Base-by-base conservation (phyloP, 208 protist species). In the Tritrichomonas foetus region DNA sequence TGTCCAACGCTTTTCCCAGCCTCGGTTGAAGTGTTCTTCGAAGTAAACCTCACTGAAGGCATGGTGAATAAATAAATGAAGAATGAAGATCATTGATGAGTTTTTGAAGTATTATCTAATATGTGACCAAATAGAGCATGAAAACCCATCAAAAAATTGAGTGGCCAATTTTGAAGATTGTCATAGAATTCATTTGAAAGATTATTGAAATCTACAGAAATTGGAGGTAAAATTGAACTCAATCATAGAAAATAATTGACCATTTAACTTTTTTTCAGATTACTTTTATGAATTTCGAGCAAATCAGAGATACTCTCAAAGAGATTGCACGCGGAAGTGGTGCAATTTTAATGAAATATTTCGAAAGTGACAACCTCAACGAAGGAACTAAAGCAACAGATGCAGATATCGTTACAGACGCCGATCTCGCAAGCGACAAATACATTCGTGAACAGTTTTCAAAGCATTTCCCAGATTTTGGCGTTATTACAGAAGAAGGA, bases 401-500 rank as follows among this genome's bases (percentile, higher is more conserved):
- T 39, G 78, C 78, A 39, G 78, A 89, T 57, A 89, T 89, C 36
- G 47, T 89, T 61, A 89, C 78, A 33, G 41, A 89, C 22, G 78
- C 78, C 30, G 78, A 89, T 89, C 27, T 89, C 0, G 78, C 53
- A 33, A 89, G 78, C 16, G 78, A 89, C 44, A 53, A 89, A 5
- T 49, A 39, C 16, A 47, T 89, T 57, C 44, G 78, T n/a, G 47
- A 47, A 39, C 41, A 89, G 36, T 50, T 89, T 33, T 16, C 5
- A 0, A 89, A 89, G 57, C 13, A 89, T 39, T 89, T 89, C 47
- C 78, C 78, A 16, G 47, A 53, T 57, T 44, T 49, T 39, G 78
- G 78, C 16, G 47, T 89, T 16, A 89, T 89, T 57, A 61, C 78
- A 61, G 78, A 89, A 89, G 78, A 89, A 89, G 78, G 78, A 16